Conservation (phyloP, 257 asterid genomes). For the Capsicum baccatum region DNA sequence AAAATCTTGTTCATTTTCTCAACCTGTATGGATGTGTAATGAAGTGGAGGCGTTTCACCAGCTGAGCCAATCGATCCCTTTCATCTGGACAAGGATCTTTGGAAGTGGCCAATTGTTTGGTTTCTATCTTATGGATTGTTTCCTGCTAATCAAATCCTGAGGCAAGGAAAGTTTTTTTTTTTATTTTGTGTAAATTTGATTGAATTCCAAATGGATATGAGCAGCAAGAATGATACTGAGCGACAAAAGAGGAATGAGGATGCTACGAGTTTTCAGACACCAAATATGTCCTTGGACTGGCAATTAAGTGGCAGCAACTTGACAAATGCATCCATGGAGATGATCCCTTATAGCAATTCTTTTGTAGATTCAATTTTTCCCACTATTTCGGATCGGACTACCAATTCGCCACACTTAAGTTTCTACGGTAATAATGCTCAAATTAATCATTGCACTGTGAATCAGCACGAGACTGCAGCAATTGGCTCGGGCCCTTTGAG, state of each 20-base stretch:
- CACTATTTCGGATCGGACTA: slow-evolving; percentile 63
- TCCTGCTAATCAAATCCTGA: slow-evolving; percentile 16
- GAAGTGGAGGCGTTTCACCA: neutral
- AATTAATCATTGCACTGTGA: slow-evolving; percentile 47
- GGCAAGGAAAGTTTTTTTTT: slow-evolving; percentile 19
- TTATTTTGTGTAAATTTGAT: neutral
- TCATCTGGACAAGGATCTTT: neutral
- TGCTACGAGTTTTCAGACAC: slow-evolving; percentile 47
- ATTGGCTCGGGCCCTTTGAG: slow-evolving; percentile 18
- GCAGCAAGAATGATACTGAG: slow-evolving; percentile 57
- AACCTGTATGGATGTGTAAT: slow-evolving; percentile 3
- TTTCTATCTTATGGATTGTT: neutral
- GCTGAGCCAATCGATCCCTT: neutral
- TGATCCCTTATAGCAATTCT: slow-evolving; percentile 51
- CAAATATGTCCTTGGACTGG: slow-evolving; percentile 65
- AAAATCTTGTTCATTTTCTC: slow-evolving; percentile 21
- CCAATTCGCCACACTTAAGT: slow-evolving; percentile 45
- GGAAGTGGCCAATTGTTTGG: neutral
- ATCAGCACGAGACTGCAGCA: slow-evolving; percentile 35
- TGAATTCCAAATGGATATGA: slow-evolving; percentile 43
- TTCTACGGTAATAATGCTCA: slow-evolving; percentile 48
- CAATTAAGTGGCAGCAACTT: slow-evolving; percentile 53
- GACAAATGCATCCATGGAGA: slow-evolving; percentile 10
- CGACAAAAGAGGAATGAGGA: slow-evolving; percentile 52
- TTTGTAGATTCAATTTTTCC: slow-evolving; percentile 58